Evolutionary conservation across 306 rosid genomes (phyloP).

Genomic region (Prunus mume): DNA sequence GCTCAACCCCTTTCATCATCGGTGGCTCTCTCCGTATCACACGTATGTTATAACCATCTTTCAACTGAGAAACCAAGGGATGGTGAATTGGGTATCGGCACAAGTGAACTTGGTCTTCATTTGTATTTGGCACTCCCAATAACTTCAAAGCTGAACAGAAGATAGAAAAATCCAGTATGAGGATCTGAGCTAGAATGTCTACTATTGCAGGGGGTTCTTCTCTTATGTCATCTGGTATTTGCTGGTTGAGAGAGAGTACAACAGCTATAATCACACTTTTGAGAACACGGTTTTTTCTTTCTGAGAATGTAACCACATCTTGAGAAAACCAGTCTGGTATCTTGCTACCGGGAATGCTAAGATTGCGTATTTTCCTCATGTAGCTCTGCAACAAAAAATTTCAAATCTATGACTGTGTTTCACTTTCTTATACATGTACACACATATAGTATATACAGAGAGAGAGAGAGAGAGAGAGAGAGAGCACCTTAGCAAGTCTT

Average conservation of each 20-base stretch:
- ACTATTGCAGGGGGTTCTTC: conserved; percentile 15
- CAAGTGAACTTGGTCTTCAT: conserved; percentile 50
- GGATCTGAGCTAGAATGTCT: conserved; percentile 43
- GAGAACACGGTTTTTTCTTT: conserved; percentile 36
- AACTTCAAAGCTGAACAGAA: conserved; percentile 27
- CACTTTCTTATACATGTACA: background rate
- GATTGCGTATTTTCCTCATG: conserved; percentile 43
- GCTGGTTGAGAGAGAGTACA: conserved; percentile 44
- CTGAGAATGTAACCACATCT: conserved; percentile 36
- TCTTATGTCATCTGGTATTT: conserved; percentile 16
- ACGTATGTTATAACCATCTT: conserved; percentile 37
- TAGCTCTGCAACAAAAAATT: conserved; percentile 38
- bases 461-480: background rate
- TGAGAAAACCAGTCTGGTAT: conserved; percentile 58
- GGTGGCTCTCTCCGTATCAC: conserved; percentile 43
- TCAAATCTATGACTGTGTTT: background rate
- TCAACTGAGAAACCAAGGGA: conserved; percentile 30
- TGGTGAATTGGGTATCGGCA: conserved; percentile 30
- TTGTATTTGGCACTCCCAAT: conserved; percentile 44
- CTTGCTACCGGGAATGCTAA: conserved; percentile 61
- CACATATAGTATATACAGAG: too few species aligned
- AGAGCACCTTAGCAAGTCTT: conserved; percentile 54
- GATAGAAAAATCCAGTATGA: conserved; percentile 26
- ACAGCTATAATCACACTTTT: conserved; percentile 44
- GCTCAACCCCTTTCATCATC: conserved; percentile 35